These are phyloP conservation scores for Phytophthora niederhauseri DNA, from an alignment of 352 stramenopile species.

Conservation along the genomic window DNA sequence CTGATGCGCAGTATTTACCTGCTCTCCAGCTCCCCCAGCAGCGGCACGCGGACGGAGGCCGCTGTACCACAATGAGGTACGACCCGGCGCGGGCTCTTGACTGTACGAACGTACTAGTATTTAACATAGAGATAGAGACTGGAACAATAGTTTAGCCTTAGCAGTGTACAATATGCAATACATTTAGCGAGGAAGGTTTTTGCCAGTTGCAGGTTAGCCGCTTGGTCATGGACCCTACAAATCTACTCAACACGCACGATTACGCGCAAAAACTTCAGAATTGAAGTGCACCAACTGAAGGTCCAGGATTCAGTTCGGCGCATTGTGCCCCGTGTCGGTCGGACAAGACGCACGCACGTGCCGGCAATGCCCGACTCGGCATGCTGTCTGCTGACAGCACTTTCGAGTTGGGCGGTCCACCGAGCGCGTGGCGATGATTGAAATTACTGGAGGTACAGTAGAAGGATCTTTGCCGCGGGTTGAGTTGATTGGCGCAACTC, in stretches of 20 bases:
- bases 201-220: background rate
- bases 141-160: background rate
- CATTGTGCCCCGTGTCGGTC: no score
- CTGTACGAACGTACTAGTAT: conserved; percentile 22
- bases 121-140: conserved; percentile 27
- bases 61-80: background rate
- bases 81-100: background rate
- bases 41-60: conserved; percentile 1
- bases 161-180: conserved; percentile 9
- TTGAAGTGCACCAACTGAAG: conserved; percentile 15
- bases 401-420: background rate
- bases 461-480: background rate
- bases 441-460: background rate
- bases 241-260: conserved; percentile 1
- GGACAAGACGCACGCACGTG: background rate
- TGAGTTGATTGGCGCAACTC: background rate
- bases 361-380: background rate
- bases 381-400: background rate
- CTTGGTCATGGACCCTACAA: background rate
- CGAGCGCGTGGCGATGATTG: background rate
- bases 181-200: background rate
- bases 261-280: conserved; percentile 21
- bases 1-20: conserved; percentile 50
- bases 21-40: conserved; percentile 38
- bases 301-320: no score